Conservation (phyloP, 2,329 filamentous ascomycete species). For the Sordariomycetes sp. region DNA sequence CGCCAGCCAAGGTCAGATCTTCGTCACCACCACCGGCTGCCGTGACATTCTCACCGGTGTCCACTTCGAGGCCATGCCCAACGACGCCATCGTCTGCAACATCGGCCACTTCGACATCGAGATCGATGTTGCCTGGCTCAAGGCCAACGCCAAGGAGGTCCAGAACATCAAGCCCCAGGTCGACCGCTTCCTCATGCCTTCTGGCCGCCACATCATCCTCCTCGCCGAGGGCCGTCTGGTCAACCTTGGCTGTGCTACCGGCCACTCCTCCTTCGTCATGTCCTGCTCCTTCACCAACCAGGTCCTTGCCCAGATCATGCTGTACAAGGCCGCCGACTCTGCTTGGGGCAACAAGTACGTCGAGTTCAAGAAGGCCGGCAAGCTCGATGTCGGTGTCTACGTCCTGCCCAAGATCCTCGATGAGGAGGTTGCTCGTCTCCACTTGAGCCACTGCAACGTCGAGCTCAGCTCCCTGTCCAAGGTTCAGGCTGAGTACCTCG, state of each 20-base stretch:
- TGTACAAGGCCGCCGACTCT: constrained; percentile 87
- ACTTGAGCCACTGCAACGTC: constrained; percentile 87
- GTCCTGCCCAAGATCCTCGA: constrained; percentile 95
- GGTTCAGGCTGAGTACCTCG: constrained; percentile 91
- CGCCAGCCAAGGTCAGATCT: constrained; percentile 83
- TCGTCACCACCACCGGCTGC: constrained; percentile 98
- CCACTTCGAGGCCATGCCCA: constrained; percentile 93
- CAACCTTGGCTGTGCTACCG: constrained; percentile 98
- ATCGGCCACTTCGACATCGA: constrained; percentile 99
- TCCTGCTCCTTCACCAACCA: constrained; percentile 99
- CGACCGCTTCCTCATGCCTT: constrained; percentile 92
- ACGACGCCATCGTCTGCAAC: constrained; percentile 99
- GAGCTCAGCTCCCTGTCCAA: constrained; percentile 81
- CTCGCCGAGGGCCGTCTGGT: constrained; percentile 97
- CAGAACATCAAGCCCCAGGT: constrained; percentile 99
- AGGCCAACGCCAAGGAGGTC: constrained; percentile 86
- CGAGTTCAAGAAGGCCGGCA: constrained; percentile 88
- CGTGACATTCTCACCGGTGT: constrained; percentile 87
- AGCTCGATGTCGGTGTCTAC: constrained; percentile 88
- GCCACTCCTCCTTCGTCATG: constrained; percentile 99
- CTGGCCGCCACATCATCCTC: constrained; percentile 94
- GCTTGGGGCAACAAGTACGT: constrained; percentile 89
- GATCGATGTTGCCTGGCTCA: constrained; percentile 99
- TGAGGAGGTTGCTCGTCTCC: constrained; percentile 93
- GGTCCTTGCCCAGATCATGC: constrained; percentile 97